Conservation (phyloP, 805 yeast species). For the Wickerhamomyces queroliae region DNA sequence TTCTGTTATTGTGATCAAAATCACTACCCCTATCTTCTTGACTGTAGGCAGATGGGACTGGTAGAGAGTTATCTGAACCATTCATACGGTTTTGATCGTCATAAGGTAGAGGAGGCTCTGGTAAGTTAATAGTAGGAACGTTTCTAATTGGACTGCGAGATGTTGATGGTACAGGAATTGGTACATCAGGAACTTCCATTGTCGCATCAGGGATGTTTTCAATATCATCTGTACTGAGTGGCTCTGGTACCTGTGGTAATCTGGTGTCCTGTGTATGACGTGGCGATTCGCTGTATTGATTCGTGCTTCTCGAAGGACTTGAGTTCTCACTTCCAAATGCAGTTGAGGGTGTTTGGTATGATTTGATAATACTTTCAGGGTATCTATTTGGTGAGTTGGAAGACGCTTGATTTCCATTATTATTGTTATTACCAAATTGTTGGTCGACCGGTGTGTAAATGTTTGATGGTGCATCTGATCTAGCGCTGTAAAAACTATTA, state of each 20-base stretch:
- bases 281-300: neutral
- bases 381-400: slow-evolving; percentile 1
- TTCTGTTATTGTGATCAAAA: too few relatives aligned
- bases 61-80: too few relatives aligned
- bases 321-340: neutral
- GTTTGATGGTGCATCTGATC: neutral
- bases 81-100: too few relatives aligned
- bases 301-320: slow-evolving; percentile 3
- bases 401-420: neutral
- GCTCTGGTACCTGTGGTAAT: neutral
- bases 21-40: too few relatives aligned
- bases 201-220: slow-evolving; percentile 17
- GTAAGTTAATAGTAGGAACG: neutral
- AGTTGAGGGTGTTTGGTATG: slow-evolving; percentile 10
- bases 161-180: slow-evolving; percentile 16
- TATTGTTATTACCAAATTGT: neutral
- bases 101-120: too few relatives aligned
- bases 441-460: neutral
- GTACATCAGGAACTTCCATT: slow-evolving; percentile 2
- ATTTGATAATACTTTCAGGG: slow-evolving; percentile 21
- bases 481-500: slow-evolving; percentile 2
- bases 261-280: neutral
- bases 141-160: slow-evolving; percentile 12
- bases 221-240: slow-evolving; percentile 1
- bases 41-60: too few relatives aligned